These are phyloP conservation scores for Craspedostauros australis DNA, from an alignment of 108 stramenopile genomes.

Conservation along the genomic window DNA sequence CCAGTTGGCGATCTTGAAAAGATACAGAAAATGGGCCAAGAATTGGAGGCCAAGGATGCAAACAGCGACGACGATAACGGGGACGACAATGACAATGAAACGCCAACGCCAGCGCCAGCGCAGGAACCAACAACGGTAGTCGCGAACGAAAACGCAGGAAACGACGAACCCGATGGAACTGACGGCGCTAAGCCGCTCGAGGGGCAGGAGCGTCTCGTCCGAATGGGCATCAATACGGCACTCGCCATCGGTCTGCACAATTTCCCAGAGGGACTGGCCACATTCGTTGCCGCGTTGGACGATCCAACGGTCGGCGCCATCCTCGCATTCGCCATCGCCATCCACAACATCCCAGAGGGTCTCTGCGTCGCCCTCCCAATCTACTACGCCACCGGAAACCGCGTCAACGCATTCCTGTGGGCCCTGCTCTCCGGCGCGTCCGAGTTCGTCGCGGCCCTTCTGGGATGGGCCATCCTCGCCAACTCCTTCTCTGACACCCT, in stretches of 20 bases:
- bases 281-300: conserved; percentile 68
- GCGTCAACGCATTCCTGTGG: conserved; percentile 77
- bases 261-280: conserved; percentile 88
- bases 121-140: no score
- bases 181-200: no score
- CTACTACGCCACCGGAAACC: conserved; percentile 85
- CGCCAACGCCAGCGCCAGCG: no score
- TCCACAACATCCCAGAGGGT: conserved; percentile 91
- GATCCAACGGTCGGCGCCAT: conserved; percentile 69
- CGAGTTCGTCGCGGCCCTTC: conserved; percentile 70
- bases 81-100: no score
- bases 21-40: conserved; percentile 27
- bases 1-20: conserved; percentile 29
- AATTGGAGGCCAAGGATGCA: no score
- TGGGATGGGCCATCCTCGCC: conserved; percentile 71
- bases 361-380: conserved; percentile 86
- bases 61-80: no score
- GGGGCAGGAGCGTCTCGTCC: conserved; percentile 32
- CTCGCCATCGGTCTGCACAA: conserved; percentile 82
- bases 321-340: conserved; percentile 54
- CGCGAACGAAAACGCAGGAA: no score
- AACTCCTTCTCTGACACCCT: conserved; percentile 37
- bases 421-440: conserved; percentile 60
- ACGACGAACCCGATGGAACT: no score
- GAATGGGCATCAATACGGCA: conserved; percentile 73